Conservation (phyloP, 805 yeast species). For the Metschnikowia bowlesiae region DNA sequence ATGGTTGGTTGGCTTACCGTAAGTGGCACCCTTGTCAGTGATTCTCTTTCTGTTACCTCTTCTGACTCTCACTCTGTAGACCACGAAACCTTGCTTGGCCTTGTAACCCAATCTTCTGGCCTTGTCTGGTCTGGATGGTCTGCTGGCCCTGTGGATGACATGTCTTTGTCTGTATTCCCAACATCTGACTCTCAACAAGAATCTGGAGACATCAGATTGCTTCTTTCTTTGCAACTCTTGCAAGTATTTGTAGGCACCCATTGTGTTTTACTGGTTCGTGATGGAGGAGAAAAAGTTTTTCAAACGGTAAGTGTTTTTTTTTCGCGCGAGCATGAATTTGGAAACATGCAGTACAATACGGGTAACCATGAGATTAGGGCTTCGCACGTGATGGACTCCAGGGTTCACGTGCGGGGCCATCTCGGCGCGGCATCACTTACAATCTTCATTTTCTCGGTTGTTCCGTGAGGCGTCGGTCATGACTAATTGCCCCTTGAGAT, state of each 20-base stretch:
- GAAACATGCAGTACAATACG: constrained; percentile 1
- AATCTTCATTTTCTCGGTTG: neutral
- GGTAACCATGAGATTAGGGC: constrained; percentile 1
- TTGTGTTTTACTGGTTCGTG: constrained; percentile 29
- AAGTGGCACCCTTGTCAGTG: constrained; percentile 99
- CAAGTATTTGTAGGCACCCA: constrained; percentile 99
- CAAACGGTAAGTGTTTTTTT: neutral
- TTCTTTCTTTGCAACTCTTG: constrained; percentile 99
- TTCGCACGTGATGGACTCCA: neutral
- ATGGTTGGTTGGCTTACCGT: constrained; percentile 99
- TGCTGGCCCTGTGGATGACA: constrained; percentile 97
- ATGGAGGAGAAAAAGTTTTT: neutral
- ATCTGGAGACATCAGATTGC: constrained; percentile 99
- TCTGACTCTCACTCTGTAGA: constrained; percentile 98
- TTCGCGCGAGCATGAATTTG: constrained; percentile 1
- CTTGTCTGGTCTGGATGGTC: constrained; percentile 99
- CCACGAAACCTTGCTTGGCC: constrained; percentile 99
- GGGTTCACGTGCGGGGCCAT: neutral
- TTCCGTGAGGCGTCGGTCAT: neutral
- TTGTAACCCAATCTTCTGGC: constrained; percentile 99
- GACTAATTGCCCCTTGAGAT: neutral
- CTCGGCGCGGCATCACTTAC: neutral
- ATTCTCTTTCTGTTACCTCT: constrained; percentile 99
- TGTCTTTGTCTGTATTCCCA: constrained; percentile 99
- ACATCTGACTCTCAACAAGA: constrained; percentile 99